Conservation (phyloP, 2,329 filamentous ascomycete species). For the Aspergillus vadensis region DNA sequence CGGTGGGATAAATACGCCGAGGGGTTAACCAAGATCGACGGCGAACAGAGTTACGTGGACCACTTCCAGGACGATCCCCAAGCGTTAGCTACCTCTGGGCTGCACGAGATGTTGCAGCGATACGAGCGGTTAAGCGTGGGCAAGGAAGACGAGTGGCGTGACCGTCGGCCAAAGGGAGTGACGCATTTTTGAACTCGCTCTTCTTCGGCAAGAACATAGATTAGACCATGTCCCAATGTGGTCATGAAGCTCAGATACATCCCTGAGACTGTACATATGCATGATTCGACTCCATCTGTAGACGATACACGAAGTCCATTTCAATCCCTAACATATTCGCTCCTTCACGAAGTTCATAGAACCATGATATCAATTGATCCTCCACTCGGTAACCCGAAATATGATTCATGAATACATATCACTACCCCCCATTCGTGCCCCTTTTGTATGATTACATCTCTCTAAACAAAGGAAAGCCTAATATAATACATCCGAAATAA, state of each 20-base stretch:
- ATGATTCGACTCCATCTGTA: too few species aligned
- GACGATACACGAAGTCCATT: too few species aligned
- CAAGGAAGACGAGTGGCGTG: slow-evolving; percentile 10
- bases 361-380: too few species aligned
- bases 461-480: background rate
- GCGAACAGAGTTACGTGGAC: slow-evolving; percentile 8
- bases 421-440: too few species aligned
- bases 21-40: slow-evolving; percentile 16
- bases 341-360: too few species aligned
- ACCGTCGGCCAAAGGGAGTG: background rate
- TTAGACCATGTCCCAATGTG: background rate
- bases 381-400: too few species aligned
- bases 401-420: too few species aligned
- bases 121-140: slow-evolving; percentile 30
- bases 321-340: too few species aligned
- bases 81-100: slow-evolving; percentile 9
- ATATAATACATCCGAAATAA: background rate
- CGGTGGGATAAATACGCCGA: slow-evolving; percentile 17
- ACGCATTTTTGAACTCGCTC: background rate
- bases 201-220: too few species aligned
- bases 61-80: background rate
- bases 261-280: background rate
- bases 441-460: background rate
- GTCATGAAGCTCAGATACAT: background rate
- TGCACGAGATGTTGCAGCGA: slow-evolving; percentile 27